Evolutionary conservation across 2,329 filamentous ascomycete species (phyloP).

Genomic region (Ceratocystis destructans): DNA sequence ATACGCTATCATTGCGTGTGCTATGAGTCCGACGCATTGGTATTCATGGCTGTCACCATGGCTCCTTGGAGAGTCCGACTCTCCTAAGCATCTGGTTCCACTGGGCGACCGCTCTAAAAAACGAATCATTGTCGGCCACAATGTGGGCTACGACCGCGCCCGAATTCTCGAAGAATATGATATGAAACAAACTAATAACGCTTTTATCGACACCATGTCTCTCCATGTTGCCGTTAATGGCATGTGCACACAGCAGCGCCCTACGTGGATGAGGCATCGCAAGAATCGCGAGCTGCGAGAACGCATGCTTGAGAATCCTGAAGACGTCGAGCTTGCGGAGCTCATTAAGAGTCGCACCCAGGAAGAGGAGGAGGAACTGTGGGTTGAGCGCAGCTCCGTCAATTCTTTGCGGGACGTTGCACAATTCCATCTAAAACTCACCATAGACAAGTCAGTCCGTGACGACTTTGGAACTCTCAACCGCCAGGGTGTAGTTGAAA

Average conservation of each 20-base stretch:
- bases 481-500: slow-evolving; percentile 52
- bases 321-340: slow-evolving; percentile 55
- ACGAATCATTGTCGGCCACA: slow-evolving; percentile 81
- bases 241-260: slow-evolving; percentile 93
- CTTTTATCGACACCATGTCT: slow-evolving; percentile 95
- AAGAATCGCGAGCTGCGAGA: slow-evolving; percentile 79
- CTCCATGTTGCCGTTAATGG: slow-evolving; percentile 94
- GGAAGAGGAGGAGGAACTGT: slow-evolving; percentile 86
- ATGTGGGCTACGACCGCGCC: slow-evolving; percentile 87
- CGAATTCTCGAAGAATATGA: slow-evolving; percentile 81
- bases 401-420: slow-evolving; percentile 93
- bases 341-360: slow-evolving; percentile 55
- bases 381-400: slow-evolving; percentile 87
- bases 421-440: slow-evolving; percentile 84
- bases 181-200: slow-evolving; percentile 66
- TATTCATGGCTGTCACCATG: slow-evolving; percentile 96
- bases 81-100: slow-evolving; percentile 69
- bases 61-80: slow-evolving; percentile 69
- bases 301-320: slow-evolving; percentile 57
- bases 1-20: slow-evolving; percentile 94
- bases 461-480: slow-evolving; percentile 78
- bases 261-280: slow-evolving; percentile 93
- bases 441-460: slow-evolving; percentile 77
- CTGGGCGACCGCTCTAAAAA: slow-evolving; percentile 61
- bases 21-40: slow-evolving; percentile 78